These are phyloP conservation scores for Skeletonema menzelii DNA, from an alignment of 108 stramenopile species.

Conservation along the genomic window DNA sequence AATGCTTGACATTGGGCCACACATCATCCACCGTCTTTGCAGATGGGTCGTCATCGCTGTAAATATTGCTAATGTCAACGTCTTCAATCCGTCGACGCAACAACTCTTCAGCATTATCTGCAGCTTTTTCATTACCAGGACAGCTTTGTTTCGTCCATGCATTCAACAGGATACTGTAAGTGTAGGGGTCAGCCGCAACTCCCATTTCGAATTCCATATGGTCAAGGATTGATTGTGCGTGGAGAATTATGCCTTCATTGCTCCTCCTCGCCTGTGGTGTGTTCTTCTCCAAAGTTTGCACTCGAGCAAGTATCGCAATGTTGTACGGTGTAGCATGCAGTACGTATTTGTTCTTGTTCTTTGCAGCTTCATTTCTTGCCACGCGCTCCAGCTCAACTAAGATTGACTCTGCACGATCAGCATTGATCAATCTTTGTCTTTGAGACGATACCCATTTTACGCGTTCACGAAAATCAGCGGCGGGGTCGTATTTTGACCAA, in stretches of 20 bases:
- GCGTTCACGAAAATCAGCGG: too few species aligned
- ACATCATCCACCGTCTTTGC: not conserved
- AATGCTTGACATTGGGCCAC: conserved; percentile 50
- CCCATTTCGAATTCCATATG: conserved; percentile 39
- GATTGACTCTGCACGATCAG: conserved; percentile 35
- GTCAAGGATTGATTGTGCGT: conserved; percentile 32
- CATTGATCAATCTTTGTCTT: conserved; percentile 24
- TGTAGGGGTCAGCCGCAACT: conserved; percentile 35
- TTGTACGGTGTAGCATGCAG: conserved; percentile 42
- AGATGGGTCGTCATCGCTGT: not conserved
- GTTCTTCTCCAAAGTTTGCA: conserved; percentile 7
- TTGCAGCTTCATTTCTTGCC: conserved; percentile 25
- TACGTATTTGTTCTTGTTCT: conserved; percentile 17
- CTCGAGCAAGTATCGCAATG: conserved; percentile 34
- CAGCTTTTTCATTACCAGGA: conserved; percentile 43
- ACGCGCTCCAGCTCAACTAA: conserved; percentile 34
- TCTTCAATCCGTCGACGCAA: conserved; percentile 37
- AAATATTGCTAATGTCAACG: conserved; percentile 18
- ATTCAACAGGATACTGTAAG: conserved; percentile 44
- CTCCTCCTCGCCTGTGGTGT: conserved; percentile 2
- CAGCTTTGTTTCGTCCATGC: conserved; percentile 36
- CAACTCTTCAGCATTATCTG: conserved; percentile 40
- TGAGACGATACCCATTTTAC: conserved; percentile 7
- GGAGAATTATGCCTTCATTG: conserved; percentile 32
- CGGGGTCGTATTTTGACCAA: conserved; percentile 26